These are phyloP conservation scores for Biscogniauxia mediterranea DNA, from an alignment of 2,329 filamentous ascomycete species.

Conservation along the genomic window DNA sequence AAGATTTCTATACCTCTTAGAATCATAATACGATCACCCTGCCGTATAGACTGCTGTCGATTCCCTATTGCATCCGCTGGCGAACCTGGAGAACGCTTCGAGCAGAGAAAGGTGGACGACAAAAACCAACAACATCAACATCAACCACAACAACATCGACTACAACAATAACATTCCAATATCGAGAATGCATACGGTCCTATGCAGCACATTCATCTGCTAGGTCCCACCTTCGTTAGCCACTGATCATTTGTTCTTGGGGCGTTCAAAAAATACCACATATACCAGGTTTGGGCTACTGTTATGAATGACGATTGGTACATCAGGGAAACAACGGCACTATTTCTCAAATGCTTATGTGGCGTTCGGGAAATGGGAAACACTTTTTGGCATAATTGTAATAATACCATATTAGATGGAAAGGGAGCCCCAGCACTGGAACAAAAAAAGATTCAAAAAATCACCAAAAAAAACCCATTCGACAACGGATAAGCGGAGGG, in stretches of 20 bases:
- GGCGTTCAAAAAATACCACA: not conserved
- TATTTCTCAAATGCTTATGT: not conserved
- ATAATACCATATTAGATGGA: not conserved
- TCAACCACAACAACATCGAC: too few relatives aligned
- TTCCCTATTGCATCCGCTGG: not conserved
- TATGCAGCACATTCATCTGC: not conserved
- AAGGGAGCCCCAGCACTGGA: not conserved
- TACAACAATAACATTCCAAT: not conserved
- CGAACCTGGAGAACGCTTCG: not conserved
- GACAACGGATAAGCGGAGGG: not conserved
- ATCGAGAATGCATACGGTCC: not conserved
- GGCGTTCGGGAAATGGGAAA: not conserved
- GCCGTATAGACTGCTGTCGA: not conserved
- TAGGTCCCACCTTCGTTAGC: not conserved
- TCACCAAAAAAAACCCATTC: not conserved
- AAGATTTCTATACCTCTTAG: not conserved
- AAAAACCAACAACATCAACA: not conserved
- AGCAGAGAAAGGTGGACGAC: not conserved
- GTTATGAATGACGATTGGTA: not conserved
- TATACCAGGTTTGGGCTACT: not conserved
- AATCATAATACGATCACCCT: not conserved
- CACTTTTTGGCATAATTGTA: not conserved
- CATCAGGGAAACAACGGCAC: not conserved
- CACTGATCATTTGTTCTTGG: not conserved
- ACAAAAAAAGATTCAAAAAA: not conserved